These are phyloP conservation scores for Exophiala lecanii-corni DNA, from an alignment of 2,329 filamentous ascomycete species.

Conservation along the genomic window DNA sequence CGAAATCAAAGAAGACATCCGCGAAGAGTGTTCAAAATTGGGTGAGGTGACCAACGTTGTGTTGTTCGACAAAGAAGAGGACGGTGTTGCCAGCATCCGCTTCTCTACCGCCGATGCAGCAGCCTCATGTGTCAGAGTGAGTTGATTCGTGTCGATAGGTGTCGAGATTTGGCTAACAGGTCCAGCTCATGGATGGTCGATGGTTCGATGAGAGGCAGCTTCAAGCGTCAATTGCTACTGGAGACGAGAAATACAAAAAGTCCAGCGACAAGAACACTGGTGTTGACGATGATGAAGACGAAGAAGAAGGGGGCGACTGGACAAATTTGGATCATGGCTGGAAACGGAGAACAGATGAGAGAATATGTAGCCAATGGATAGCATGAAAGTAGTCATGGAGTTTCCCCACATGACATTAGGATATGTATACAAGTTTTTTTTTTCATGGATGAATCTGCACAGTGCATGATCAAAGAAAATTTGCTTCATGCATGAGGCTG, in stretches of 20 bases:
- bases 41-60: conserved; percentile 88
- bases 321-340: conserved; percentile 47
- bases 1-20: conserved; percentile 92
- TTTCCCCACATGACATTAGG: too few relatives aligned
- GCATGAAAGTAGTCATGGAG: too few relatives aligned
- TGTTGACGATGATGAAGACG: conserved; percentile 46
- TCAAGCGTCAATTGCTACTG: conserved; percentile 65
- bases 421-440: too few relatives aligned
- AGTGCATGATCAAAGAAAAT: too few relatives aligned
- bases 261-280: conserved; percentile 46
- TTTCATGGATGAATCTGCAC: too few relatives aligned
- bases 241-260: conserved; percentile 69
- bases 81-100: conserved; percentile 79
- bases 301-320: conserved; percentile 43
- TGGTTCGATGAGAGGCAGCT: conserved; percentile 70
- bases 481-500: too few relatives aligned
- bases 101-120: conserved; percentile 71
- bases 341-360: conserved; percentile 31
- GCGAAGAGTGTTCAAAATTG: conserved; percentile 81
- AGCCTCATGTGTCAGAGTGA: conserved; percentile 59
- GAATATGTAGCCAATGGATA: too few relatives aligned
- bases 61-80: conserved; percentile 78
- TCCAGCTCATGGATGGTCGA: conserved; percentile 72
- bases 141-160: conserved; percentile 16
- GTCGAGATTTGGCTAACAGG: conserved; percentile 1